A percentile compares a stretch with the other conserved stretches of the same genome.
Evolutionary conservation across 257 asterid genomes (phyloP).

Genomic region (Nicotiana tabacum): DNA sequence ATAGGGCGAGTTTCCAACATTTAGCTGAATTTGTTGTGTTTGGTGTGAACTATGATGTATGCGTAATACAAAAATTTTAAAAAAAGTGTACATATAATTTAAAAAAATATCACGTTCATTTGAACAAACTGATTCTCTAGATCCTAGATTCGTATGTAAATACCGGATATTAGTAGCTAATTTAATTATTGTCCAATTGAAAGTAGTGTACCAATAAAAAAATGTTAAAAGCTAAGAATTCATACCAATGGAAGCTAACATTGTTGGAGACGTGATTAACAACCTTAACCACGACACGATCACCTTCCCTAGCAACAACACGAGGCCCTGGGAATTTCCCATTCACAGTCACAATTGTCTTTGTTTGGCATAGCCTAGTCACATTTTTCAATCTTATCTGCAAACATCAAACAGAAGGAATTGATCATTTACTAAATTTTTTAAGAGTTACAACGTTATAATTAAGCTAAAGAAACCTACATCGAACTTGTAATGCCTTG

Average conservation of each 20-base stretch:
- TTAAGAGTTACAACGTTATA: neutral
- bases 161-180: too few species aligned
- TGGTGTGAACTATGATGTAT: too few species aligned
- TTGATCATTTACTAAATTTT: neutral
- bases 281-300: constrained; percentile 47
- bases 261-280: constrained; percentile 55
- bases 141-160: too few species aligned
- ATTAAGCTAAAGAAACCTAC: constrained; percentile 14
- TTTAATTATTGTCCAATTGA: too few species aligned
- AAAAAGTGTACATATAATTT: too few species aligned
- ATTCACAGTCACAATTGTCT: constrained; percentile 51
- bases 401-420: neutral
- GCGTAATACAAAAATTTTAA: too few species aligned
- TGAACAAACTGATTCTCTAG: too few species aligned
- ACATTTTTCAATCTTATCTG: constrained; percentile 55
- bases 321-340: constrained; percentile 69
- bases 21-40: too few species aligned
- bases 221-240: neutral
- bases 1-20: too few species aligned
- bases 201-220: neutral
- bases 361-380: constrained; percentile 54
- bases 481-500: constrained; percentile 40
- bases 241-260: constrained; percentile 62
- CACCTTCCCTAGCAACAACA: constrained; percentile 60
- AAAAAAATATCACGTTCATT: too few species aligned